phyloP scores from a whole-genome alignment of 768 basidiomycete species.

The Cubamyces sp. region DNA sequence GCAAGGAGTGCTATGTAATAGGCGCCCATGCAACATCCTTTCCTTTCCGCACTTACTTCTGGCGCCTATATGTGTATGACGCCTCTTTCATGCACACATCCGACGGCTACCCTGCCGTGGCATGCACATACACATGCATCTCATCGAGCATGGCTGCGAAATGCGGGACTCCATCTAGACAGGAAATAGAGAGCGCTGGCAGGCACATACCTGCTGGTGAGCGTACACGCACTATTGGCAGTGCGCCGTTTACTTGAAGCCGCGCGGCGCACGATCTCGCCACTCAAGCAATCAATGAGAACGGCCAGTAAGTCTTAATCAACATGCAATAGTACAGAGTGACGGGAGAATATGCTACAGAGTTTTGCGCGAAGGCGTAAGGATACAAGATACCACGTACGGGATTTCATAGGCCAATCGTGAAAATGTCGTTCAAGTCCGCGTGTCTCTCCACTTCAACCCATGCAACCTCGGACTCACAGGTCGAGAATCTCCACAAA shows the following conservation, averaged over 20 bases:
- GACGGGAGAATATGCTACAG: not conserved
- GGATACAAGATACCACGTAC: not conserved
- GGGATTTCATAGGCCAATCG: not conserved
- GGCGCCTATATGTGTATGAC: not conserved
- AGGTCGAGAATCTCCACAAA: not conserved
- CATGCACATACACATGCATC: too few relatives aligned
- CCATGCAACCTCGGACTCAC: not conserved
- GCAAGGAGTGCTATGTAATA: slow-evolving; percentile 5
- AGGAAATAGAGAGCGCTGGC: too few relatives aligned
- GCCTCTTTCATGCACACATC: not conserved
- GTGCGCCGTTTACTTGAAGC: too few relatives aligned
- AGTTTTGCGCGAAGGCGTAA: not conserved
- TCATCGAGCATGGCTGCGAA: too few relatives aligned
- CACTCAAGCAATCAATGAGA: too few relatives aligned
- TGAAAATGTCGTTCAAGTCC: too few relatives aligned
- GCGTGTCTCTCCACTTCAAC: too few relatives aligned
- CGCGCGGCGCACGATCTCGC: too few relatives aligned
- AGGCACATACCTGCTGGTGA: too few relatives aligned
- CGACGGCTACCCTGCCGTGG: too few relatives aligned
- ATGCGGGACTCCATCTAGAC: too few relatives aligned
- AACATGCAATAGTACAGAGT: not conserved
- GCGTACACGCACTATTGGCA: too few relatives aligned
- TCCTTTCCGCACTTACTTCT: not conserved
- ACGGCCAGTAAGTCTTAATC: not conserved
- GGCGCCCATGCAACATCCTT: not conserved